Evolutionary conservation across 2,329 filamentous ascomycete genomes (phyloP), one percentile per base, ranked within the genome.

Genomic region (Aspergillus ruber): DNA sequence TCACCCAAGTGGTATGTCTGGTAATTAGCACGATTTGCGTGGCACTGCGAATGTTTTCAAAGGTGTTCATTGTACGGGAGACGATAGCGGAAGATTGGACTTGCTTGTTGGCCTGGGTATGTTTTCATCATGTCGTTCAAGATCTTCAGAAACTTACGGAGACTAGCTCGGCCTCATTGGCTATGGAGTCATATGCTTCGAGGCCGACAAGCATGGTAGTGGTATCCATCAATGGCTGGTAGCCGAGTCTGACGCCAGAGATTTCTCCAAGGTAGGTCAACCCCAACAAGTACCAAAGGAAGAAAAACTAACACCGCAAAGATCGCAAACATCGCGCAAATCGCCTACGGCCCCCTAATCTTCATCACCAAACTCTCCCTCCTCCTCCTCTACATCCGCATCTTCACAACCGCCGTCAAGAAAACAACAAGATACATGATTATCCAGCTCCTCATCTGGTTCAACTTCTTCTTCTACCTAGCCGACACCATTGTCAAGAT

Each of bases 291-390:
- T 33, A 21, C n/a, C 12, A 12, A 3, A 6, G 9, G 6, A 13
- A n/a, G 20, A 15, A 23, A 10, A 15, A 23, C 29, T 43, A 8
- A 40, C 20, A 12, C 40, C 17, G 13, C 40, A 10, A 45, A 57
- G 57, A 39, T 54, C 15, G 51, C 55, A 18, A 60, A 61, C 21
- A 49, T 49, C n/a, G 53, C 49, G 12, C 55, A 63, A 39, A 57
- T 65, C 12, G 35, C 58, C 23, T 65, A 64, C 40, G 57, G 56
- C 4, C 58, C 59, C 13, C 32, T 61, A 15, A 61, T 65, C 8
- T 62, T 57, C 43, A 42, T 62, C 44, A 59, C 60, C 9, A 65
- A 64, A 25, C 20, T 63, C 13, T 61, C 60, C 2, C 57, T 65
- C 17, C 50, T 65, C 4, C 55, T 63, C 4, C 51, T 61, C 2